Evolutionary conservation across 345 rosid genomes (phyloP), one percentile per base, ranked within the genome.

Genomic region (Combretum micranthum): DNA sequence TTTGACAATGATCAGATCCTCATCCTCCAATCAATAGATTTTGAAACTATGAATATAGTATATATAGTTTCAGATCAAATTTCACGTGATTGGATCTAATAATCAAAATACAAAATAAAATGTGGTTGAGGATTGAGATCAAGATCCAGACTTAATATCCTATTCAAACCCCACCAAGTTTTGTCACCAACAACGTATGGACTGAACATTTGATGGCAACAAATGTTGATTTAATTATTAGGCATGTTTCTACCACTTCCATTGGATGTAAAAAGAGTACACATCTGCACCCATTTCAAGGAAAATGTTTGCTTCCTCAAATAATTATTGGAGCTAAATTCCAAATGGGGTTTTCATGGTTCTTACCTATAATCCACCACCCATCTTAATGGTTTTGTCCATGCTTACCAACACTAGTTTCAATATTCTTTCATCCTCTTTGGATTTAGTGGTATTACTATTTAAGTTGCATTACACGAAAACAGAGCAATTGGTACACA

Each of bases 61-160:
- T 50, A 11, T 18, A 43, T 20, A 21, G 16, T 20, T 55, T 25
- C 46, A 48, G 22, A 56, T 47, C 55, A 23, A 49, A 55, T 63
- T 50, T 26, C 59, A 62, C 53, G 60, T 54, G 60, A 63, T 63
- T 63, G 44, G 66, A 53, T 63, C 53, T 37, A 42, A 42, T 15
- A 19, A 42, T 42, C 39, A 43, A 25, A 25, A 45, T 55, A 44
- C 45, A 12, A 21, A 44, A 15, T n/a, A 15, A 6, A 57, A 44
- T 23, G 49, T 15, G 26, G 49, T 46, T 46, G 16, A 46, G 49
- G 26, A n/a, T 46, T 46, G 16, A 46, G 49, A 46, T 46, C 49
- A 15, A 15, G 19, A 46, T 46, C 14, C 19, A 46, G 17, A 46
- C 16, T 46, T 14, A 17, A 12, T 46, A 17, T 46, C 49, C 16